Conservation (phyloP, 495 filamentous ascomycete genomes). For the Pyrenopolyporus hunteri region DNA sequence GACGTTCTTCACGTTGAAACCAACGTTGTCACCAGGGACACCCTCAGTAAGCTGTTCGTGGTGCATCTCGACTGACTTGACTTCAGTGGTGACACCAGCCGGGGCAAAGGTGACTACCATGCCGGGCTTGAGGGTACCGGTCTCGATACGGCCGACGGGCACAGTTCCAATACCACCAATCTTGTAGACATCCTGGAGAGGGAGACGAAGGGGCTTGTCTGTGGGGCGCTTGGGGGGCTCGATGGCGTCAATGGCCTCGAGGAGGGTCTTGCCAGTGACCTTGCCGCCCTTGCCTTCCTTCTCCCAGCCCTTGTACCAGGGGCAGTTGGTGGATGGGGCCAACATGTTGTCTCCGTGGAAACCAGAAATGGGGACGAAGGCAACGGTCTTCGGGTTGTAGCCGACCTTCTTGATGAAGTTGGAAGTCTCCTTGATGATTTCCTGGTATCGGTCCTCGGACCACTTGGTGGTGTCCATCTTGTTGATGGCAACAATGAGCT, state of each 20-base stretch:
- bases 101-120: conserved; percentile 98
- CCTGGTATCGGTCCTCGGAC: conserved; percentile 93
- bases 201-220: conserved; percentile 98
- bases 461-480: conserved; percentile 99
- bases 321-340: conserved; percentile 87
- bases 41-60: conserved; percentile 98
- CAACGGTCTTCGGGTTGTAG: conserved; percentile 98
- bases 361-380: conserved; percentile 99
- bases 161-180: conserved; percentile 99
- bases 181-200: conserved; percentile 99
- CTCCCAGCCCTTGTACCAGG: conserved; percentile 99
- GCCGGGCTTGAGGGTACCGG: conserved; percentile 94
- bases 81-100: conserved; percentile 99
- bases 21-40: conserved; percentile 98
- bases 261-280: conserved; percentile 92
- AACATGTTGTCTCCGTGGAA: conserved; percentile 99
- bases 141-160: conserved; percentile 99
- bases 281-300: conserved; percentile 97
- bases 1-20: conserved; percentile 99
- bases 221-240: conserved; percentile 91
- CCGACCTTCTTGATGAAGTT: conserved; percentile 99
- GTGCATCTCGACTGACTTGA: conserved; percentile 99
- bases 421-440: conserved; percentile 99
- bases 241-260: conserved; percentile 98
- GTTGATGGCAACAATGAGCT: conserved; percentile 99